phyloP scores from a whole-genome alignment of 345 rosid genomes.

The Aquilaria yunnanensis region DNA sequence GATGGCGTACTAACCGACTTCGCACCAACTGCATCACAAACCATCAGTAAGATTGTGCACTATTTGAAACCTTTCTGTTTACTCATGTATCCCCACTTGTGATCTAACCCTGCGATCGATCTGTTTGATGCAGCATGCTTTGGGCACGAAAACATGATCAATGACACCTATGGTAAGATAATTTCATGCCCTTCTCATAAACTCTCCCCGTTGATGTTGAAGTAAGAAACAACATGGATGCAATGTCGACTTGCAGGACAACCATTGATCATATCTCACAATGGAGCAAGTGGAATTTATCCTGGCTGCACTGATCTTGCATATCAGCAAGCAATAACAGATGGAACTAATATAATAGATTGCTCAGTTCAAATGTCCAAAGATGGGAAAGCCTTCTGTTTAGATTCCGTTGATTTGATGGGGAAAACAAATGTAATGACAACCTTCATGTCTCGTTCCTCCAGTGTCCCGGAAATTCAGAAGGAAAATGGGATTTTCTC shows the following conservation, averaged over 20 bases:
- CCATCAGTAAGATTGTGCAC: slow-evolving; percentile 47
- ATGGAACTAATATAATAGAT: slow-evolving; percentile 78
- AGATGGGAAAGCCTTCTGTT: slow-evolving; percentile 81
- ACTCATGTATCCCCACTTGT: slow-evolving; percentile 1
- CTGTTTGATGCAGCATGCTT: slow-evolving; percentile 54
- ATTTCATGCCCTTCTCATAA: background rate
- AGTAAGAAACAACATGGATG: background rate
- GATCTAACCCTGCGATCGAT: slow-evolving; percentile 8
- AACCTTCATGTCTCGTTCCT: slow-evolving; percentile 42
- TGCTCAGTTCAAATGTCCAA: slow-evolving; percentile 83
- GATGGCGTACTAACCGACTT: slow-evolving; percentile 86
- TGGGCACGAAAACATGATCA: slow-evolving; percentile 24
- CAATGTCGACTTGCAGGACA: slow-evolving; percentile 22
- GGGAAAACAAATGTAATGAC: slow-evolving; percentile 52
- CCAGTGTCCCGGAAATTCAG: slow-evolving; percentile 64
- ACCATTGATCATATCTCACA: slow-evolving; percentile 56
- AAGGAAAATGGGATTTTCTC: slow-evolving; percentile 59
- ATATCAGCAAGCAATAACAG: slow-evolving; percentile 66
- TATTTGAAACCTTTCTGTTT: background rate
- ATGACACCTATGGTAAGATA: slow-evolving; percentile 30
- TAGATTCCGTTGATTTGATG: slow-evolving; percentile 52
- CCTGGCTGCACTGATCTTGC: slow-evolving; percentile 85
- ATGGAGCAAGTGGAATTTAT: slow-evolving; percentile 83
- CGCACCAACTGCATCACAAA: slow-evolving; percentile 67
- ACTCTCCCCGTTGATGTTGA: background rate